Evolutionary conservation across 768 basidiomycete species (phyloP), one percentile per base, ranked within the genome.

Genomic region (Rhizopogon sp.): DNA sequence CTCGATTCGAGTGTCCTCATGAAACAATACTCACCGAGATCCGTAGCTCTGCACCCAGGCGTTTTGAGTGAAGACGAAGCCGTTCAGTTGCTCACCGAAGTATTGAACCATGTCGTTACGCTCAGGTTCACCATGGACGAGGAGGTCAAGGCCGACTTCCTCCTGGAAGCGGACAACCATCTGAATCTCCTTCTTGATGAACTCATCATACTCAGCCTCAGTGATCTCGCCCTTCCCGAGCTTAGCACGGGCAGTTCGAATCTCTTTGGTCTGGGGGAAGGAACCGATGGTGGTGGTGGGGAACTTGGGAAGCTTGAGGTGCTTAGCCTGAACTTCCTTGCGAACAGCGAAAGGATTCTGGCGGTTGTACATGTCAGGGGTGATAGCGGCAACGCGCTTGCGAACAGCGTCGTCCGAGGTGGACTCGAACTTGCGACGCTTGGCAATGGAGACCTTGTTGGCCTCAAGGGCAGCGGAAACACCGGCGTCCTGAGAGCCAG

Each of bases 21-120:
- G 6, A 22, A 37, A 35, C 25, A 41, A 45, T n/a, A 72, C 79
- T 65, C 60, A 87, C 85, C 96, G 94, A 66, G 95, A 98, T 58
- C 97, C 97, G 75, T 99, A 99, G 72, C 92, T 94, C 78, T 99
- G 97, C 39, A 99, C 97, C 97, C 97, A 99, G 50, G 84, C 97
- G 62, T 97, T 93, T 76, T 96, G 92, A 59, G 97, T 98, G 78
- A 99, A 99, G 72, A 90, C 91, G 69, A 99, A 98, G 62, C 97
- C 97, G 50, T 82, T 76, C 60, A 99, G 80, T 69, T 85, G 90
- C 74, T 99, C 97, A 62, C 97, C 97, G 64, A 98, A 99, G 85
- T 99, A 99, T 77, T 98, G 95, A 59, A 97, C 95, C 96, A 98
- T 98, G 82, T 98, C 96, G 72, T 98, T 98, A 66, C 96, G 85